Evolutionary conservation across 2,329 filamentous ascomycete species (phyloP).

Genomic region (Ceratocystis cubensis): DNA sequence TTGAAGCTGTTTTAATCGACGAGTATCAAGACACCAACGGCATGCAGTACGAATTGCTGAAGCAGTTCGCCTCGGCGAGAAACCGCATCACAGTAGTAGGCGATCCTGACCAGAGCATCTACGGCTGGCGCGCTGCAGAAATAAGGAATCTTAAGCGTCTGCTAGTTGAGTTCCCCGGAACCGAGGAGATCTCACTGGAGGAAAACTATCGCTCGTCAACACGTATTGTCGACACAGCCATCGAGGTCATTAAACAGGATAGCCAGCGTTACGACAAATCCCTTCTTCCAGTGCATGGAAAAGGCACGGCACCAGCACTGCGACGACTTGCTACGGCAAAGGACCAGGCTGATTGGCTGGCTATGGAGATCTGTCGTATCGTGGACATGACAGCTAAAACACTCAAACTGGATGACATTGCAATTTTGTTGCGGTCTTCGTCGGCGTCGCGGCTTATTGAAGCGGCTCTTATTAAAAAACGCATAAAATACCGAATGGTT

Average conservation of each 20-base stretch:
- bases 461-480: slow-evolving; percentile 62
- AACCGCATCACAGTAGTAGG: slow-evolving; percentile 86
- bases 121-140: slow-evolving; percentile 88
- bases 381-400: slow-evolving; percentile 60
- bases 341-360: slow-evolving; percentile 77
- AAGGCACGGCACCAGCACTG: slow-evolving; percentile 69
- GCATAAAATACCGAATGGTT: slow-evolving; percentile 84
- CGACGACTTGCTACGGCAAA: slow-evolving; percentile 57
- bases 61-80: slow-evolving; percentile 59
- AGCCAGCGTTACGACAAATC: slow-evolving; percentile 64
- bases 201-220: slow-evolving; percentile 92
- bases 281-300: slow-evolving; percentile 65
- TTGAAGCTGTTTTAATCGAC: slow-evolving; percentile 85
- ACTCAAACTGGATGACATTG: slow-evolving; percentile 63
- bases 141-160: slow-evolving; percentile 76
- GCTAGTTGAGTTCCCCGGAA: slow-evolving; percentile 61
- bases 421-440: slow-evolving; percentile 76
- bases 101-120: slow-evolving; percentile 96
- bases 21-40: slow-evolving; percentile 97
- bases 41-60: slow-evolving; percentile 91
- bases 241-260: slow-evolving; percentile 86
- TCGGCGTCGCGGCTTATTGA: slow-evolving; percentile 78
- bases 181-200: slow-evolving; percentile 71
- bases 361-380: slow-evolving; percentile 64
- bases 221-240: slow-evolving; percentile 65